Evolutionary conservation across 202 grass and related monocot genomes (phyloP), one percentile per base, ranked within the genome.

Genomic region (Zizania palustris): DNA sequence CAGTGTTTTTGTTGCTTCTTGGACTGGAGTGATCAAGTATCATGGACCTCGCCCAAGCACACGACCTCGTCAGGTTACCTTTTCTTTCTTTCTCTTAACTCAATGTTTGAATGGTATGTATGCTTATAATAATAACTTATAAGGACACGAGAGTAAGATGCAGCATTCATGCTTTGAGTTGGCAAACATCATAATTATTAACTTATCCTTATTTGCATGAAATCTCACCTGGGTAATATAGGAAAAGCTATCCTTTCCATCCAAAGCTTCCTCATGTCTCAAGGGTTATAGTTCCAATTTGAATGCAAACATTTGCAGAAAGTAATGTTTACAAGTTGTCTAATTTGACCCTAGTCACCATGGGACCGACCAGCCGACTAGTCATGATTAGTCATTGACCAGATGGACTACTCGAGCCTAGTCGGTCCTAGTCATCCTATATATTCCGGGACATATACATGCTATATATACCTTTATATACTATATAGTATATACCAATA

Each of bases 1-100:
- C 71, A 90, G 95, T 78, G 85, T 92, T 49, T 94, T 94, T 86
- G 95, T 98, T 77, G 91, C 95, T 81, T 98, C 96, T 56, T 98
- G 91, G 96, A 98, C 96, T 73, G 91, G 91, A 65, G 96, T 99
- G 67, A 87, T 99, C 53, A 99, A 87, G 60, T 99, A 99, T 74
- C 96, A 99, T 63, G 96, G 96, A 58, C 91, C 96, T 64, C 91
- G 96, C 54, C 96, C 96, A 77, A 99, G 96, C 76, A 92, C 90
- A 71, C 85, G 96, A 34, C 96, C 91, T 76, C 90, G 89, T 75
- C 96, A 99, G 89, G 96, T 98, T 75, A 61, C 10, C 59, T 22
- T 85, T 75, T 72, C 38, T 70, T 41, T 46, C 56, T 13, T 73
- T 77, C 10, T 35, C 16, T 73, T 75, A 60, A 42, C 45, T 55